Evolutionary conservation across 83 land plant species (phyloP).

Genomic region (Isoetes engelmannii): DNA sequence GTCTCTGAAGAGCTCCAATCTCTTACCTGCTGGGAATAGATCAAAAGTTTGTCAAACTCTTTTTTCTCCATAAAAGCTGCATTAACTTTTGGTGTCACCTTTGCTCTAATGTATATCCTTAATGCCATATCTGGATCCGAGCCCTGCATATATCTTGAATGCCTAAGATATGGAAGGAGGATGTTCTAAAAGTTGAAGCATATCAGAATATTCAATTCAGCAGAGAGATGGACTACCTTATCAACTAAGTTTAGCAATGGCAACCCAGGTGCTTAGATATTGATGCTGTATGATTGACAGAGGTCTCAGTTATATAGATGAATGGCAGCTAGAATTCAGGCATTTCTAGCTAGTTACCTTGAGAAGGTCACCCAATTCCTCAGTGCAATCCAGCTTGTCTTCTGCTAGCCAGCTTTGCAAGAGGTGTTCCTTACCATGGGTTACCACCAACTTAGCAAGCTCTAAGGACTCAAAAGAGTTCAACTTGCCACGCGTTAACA

Average conservation of each 20-base stretch:
- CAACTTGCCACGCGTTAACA: background rate
- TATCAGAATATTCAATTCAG: background rate
- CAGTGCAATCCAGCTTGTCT: conserved; percentile 4
- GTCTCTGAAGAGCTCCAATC: background rate
- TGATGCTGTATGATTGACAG: background rate
- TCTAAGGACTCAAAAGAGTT: background rate
- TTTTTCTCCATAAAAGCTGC: conserved; percentile 1
- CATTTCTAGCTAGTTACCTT: background rate
- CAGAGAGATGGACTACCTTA: background rate
- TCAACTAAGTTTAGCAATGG: background rate
- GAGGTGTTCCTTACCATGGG: background rate
- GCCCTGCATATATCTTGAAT: background rate
- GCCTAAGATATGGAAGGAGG: conserved; percentile 2
- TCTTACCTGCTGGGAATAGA: conserved; percentile 4
- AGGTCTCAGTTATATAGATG: background rate
- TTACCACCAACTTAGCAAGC: background rate
- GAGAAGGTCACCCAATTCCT: conserved; percentile 4
- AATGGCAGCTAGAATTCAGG: background rate
- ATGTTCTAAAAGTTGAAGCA: conserved; percentile 3
- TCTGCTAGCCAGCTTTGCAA: conserved; percentile 7
- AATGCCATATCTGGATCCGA: conserved; percentile 1
- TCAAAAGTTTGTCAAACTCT: background rate
- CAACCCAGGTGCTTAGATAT: background rate
- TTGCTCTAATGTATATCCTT: conserved; percentile 1
- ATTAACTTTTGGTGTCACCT: conserved; percentile 7